A percentile compares a stretch with the other conserved stretches of the same genome.
These are phyloP conservation scores for Lachancea lanzarotensis DNA, from an alignment of 805 yeast genomes.

Conservation along the genomic window DNA sequence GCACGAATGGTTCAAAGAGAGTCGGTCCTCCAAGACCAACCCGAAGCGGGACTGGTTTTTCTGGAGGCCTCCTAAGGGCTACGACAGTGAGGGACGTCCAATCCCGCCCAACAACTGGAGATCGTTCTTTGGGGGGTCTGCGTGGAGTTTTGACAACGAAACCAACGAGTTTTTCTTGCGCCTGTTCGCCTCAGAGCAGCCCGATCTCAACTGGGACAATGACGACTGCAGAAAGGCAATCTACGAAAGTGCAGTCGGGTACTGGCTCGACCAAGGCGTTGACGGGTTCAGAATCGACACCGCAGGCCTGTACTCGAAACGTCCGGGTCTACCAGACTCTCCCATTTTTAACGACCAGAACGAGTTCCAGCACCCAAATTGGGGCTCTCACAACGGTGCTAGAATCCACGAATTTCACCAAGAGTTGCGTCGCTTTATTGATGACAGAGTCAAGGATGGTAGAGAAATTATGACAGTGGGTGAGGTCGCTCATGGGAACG, in stretches of 20 bases:
- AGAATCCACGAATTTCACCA: conserved; percentile 52
- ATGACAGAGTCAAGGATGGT: conserved; percentile 35
- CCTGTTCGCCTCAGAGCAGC: conserved; percentile 47
- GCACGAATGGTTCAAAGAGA: conserved; percentile 54
- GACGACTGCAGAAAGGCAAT: conserved; percentile 28
- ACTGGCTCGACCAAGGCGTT: conserved; percentile 50
- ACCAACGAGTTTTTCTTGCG: conserved; percentile 51
- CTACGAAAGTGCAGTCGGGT: conserved; percentile 41
- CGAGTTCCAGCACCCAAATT: conserved; percentile 34
- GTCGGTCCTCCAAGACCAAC: conserved; percentile 42
- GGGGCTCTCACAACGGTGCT: conserved; percentile 40
- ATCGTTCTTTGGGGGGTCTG: conserved; percentile 46
- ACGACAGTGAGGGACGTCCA: conserved; percentile 42
- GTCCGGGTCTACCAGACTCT: conserved; percentile 40
- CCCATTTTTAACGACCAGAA: conserved; percentile 38
- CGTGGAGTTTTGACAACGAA: conserved; percentile 49
- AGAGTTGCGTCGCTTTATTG: conserved; percentile 36
- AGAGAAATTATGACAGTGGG: conserved; percentile 54
- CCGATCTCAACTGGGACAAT: conserved; percentile 58
- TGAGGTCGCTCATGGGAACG: conserved; percentile 32
- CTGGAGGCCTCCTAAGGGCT: conserved; percentile 46
- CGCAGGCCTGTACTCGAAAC: conserved; percentile 47
- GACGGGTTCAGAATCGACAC: conserved; percentile 56
- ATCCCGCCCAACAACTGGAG: conserved; percentile 55
- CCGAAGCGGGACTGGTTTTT: conserved; percentile 57